Conservation (phyloP, 75 land plant species). For the Cupressus sempervirens region DNA sequence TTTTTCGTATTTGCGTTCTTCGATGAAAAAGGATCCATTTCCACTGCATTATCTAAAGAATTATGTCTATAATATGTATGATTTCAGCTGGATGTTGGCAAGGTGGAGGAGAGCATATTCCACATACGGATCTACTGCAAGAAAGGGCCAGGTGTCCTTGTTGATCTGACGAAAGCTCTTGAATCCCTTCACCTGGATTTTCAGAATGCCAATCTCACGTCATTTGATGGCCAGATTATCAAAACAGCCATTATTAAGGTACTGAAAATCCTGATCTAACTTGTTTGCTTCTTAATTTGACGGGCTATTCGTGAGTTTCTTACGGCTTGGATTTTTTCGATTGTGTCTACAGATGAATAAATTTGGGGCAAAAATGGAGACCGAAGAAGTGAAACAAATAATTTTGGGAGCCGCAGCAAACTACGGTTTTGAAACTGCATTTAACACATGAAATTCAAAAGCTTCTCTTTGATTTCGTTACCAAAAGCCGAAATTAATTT, state of each 20-base stretch:
- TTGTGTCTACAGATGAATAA: too few species aligned
- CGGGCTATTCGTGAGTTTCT: neutral
- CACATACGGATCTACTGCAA: neutral
- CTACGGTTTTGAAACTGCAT: too few species aligned
- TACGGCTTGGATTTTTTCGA: neutral
- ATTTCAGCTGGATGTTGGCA: neutral
- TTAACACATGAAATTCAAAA: too few species aligned
- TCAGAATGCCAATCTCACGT: constrained; percentile 11
- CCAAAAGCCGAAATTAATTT: too few species aligned
- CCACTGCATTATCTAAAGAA: neutral
- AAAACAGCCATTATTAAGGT: constrained; percentile 34
- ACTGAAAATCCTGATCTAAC: too few species aligned
- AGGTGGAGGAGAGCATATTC: neutral
- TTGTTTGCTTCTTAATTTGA: neutral
- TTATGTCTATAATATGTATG: neutral
- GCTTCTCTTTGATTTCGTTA: too few species aligned
- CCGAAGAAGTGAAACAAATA: too few species aligned
- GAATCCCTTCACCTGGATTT: neutral
- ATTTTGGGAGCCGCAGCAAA: too few species aligned
- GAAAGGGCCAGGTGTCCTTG: neutral
- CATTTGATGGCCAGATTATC: constrained; percentile 35
- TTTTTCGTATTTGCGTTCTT: too few species aligned
- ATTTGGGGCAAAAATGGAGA: too few species aligned
- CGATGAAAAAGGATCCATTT: neutral
- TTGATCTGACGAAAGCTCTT: neutral